Conservation (phyloP, 108 stramenopile species). For the Cyclotella cryptica region DNA sequence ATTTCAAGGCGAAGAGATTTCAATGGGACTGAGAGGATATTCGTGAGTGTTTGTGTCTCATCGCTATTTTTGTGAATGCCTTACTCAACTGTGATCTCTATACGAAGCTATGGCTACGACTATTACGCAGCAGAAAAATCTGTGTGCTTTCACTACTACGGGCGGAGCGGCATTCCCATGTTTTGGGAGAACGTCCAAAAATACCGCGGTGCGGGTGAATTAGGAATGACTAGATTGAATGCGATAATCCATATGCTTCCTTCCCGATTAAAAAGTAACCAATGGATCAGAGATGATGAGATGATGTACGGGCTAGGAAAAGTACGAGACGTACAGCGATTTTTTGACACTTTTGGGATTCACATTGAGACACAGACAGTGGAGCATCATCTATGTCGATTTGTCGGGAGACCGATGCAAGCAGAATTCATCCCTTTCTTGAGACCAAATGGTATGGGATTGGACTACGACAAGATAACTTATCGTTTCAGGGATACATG, state of each 20-base stretch:
- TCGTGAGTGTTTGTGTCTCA: conserved; percentile 50
- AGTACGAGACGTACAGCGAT: conserved; percentile 70
- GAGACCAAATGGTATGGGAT: conserved; percentile 77
- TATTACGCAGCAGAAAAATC: conserved; percentile 82
- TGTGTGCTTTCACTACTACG: conserved; percentile 91
- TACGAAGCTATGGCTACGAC: conserved; percentile 78
- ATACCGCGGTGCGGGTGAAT: conserved; percentile 67
- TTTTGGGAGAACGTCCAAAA: conserved; percentile 81
- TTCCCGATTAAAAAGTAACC: conserved; percentile 32
- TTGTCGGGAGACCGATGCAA: conserved; percentile 88
- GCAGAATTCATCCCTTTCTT: conserved; percentile 68
- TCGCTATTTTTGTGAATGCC: not conserved
- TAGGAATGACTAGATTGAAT: conserved; percentile 85
- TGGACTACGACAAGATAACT: conserved; percentile 33
- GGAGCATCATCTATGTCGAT: conserved; percentile 81
- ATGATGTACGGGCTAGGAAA: conserved; percentile 81
- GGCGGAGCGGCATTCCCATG: conserved; percentile 68
- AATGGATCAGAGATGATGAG: conserved; percentile 63
- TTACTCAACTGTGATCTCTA: not conserved
- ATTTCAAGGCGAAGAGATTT: conserved; percentile 90
- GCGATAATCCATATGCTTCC: conserved; percentile 85
- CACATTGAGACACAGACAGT: conserved; percentile 78
- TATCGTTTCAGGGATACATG: not conserved
- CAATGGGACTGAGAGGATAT: conserved; percentile 82
- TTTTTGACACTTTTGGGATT: conserved; percentile 86